Base-by-base conservation (phyloP, 192 early-diverging fungal species). In the Backusella tarrabulga region DNA sequence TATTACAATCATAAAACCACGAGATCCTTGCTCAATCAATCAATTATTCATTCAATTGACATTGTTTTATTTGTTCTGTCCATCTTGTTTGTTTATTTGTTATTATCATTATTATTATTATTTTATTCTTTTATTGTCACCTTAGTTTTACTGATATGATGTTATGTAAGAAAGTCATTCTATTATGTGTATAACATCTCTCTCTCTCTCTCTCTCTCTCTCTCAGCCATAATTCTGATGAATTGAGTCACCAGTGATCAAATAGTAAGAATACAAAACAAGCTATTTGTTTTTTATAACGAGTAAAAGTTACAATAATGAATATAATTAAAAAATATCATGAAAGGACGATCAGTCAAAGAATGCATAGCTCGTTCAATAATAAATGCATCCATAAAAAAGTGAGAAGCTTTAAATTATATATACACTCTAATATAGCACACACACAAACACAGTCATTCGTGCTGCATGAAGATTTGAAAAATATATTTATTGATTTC, bases 281-380 rank as follows among this genome's bases (percentile, higher is more conserved):
- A 50, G 1, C 3, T 50, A n/a, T 50, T 50, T 50, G 46, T 50
- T 50, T n/a, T 15, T 50, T 44, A 50, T n/a, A 50, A 17, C 19
- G 46, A 11, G 19, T 6, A 50, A 50, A 50, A 50, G 46, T 50
- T 19, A 17, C 19, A n/a, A 50, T n/a, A n/a, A 50, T 50, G 5
- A 50, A 50, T 50, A 50, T 1, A 50, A 50, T 44, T 68, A 7
- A 32, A 19, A 34, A 68, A 9, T n/a, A 68, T 17, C 67, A 68
- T 35, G 29, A 36, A 26, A 35, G 29, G 29, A 5, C 15, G 35
- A 35, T 68, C 21, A 50, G 23, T 63, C 21, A 63, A 72, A 72
- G 71, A 72, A 56, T 74, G 73, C 73, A 74, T 74, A 74, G 36
- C 73, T 74, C 73, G 73, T 74, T 56, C 73, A 74, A 74, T 74